Evolutionary conservation across 495 filamentous ascomycete species (phyloP), one percentile per base, ranked within the genome.

Genomic region (Opeltia flavorubescens): DNA sequence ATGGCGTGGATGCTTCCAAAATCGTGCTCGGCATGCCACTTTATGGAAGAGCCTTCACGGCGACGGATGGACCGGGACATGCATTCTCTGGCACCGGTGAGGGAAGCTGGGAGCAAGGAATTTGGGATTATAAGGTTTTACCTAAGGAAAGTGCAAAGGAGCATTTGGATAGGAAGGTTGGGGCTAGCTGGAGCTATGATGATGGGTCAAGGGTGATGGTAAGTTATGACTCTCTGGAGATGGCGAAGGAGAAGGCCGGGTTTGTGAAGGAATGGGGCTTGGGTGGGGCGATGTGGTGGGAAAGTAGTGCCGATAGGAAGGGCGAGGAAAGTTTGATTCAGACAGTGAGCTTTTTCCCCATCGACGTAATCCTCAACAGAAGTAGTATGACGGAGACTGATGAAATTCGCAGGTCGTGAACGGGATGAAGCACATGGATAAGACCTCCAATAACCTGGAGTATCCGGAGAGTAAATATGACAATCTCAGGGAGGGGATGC

Each of bases 231-330:
- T 83, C 70, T 5, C 49, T 20, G 40, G 61, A 62, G 7, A 74
- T 79, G 44, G 78, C 75, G 0, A 55, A 58, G 34, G 42, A 56
- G 44, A 94, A 95, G 66, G 75, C 71, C 1, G 58, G 64, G 39
- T 94, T 83, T 55, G 71, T 94, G 42, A 59, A 64, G 51, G 47
- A 67, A 12, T 70, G 68, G 42, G 72, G 76, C 5, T 69, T 94
- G 6, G 86, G 83, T 3, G 86, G 89, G 11, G 80, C 73, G 0
- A 89, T 95, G 77, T 95, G 84, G 74, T 95, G 89, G 88, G 88
- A 95, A 64, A 78, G 75, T 21, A 84, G 77, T 58, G 78, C 75
- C 21, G 89, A 95, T 58, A 80, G 73, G 58, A 55, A 39, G 0
- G 76, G 70, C 1, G 64, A 66, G 4, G 69, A 67, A 30, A 83